Evolutionary conservation across 108 stramenopile genomes (phyloP).

Genomic region (Skeletonema potamos): DNA sequence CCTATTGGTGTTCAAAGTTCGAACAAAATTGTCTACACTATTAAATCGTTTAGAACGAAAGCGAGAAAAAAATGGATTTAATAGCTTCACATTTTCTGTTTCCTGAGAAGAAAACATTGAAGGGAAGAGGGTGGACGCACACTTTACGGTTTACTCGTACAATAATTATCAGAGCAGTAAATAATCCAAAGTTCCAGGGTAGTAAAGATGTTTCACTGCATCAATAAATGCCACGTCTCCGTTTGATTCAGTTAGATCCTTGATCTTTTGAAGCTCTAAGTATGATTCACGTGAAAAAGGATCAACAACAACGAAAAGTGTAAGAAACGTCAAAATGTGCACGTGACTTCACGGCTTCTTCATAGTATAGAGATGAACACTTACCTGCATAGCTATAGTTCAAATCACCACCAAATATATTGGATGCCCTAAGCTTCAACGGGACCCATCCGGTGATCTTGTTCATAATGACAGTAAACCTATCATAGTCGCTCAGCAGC

Average conservation of each 20-base stretch:
- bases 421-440: conserved; percentile 10
- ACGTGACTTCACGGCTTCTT: background rate
- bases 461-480: conserved; percentile 12
- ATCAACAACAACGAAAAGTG: background rate
- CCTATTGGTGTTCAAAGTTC: too few relatives aligned
- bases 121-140: too few relatives aligned
- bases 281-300: background rate
- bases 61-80: too few relatives aligned
- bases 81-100: too few relatives aligned
- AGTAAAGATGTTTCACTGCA: conserved; percentile 47
- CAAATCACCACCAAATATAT: conserved; percentile 35
- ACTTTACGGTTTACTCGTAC: too few relatives aligned
- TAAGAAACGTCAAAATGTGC: background rate
- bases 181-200: conserved; percentile 36
- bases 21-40: too few relatives aligned
- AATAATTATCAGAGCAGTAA: too few relatives aligned
- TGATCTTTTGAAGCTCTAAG: conserved; percentile 15
- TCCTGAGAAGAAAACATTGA: too few relatives aligned
- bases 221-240: conserved; percentile 51
- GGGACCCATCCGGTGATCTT: conserved; percentile 35
- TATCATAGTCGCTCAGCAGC: conserved; percentile 13
- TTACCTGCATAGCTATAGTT: conserved; percentile 35
- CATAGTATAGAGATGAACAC: too few relatives aligned
- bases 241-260: conserved; percentile 37
- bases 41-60: too few relatives aligned